Evolutionary conservation across 208 protist genomes (phyloP), one percentile per base, ranked within the genome.

Genomic region (Leishmania gerbilli): DNA sequence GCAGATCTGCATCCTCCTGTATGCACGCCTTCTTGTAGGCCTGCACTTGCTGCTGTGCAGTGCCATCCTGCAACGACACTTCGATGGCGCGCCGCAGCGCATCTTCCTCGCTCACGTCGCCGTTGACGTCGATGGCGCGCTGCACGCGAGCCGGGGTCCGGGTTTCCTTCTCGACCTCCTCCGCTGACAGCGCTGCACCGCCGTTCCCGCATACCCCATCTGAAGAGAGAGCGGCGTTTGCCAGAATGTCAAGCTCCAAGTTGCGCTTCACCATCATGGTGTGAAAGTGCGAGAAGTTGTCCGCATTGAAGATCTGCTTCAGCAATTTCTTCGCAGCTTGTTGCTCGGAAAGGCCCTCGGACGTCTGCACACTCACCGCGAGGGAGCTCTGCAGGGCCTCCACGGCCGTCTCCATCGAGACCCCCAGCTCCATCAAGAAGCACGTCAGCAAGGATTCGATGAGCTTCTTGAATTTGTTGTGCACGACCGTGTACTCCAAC

Each of bases 231-330:
- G 83, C 90, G 0, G 80, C 83, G 49, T 79, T 86, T 37, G 97
- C 93, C 5, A 98, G 81, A 75, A 97, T 91, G 75, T 99, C 95
- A 0, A 98, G 88, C 87, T 98, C 91, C 79, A 98, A 84, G 83
- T 98, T 98, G 62, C 95, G 90, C 86, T 89, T 90, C 84, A 93
- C 85, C 97, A 99, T 99, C 89, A 98, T 93, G 11, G 90, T 87
- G 79, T 97, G 88, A 77, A 99, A 99, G n/a, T 82, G 87, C 45
- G 62, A 69, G 80, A 98, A 99, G 87, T 98, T 95, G 68, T 99
- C 95, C 27, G 94, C 81, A 64, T 83, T 90, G 78, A 93, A 91
- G 62, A 99, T 90, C 76, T 93, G 88, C 60, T 91, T 88, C 27
- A 97, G 65, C 69, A 98, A 84, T 60, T 83, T 74, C n/a, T 91